Conservation (phyloP, 768 basidiomycete genomes). For the Phanerochaete carnosa region DNA sequence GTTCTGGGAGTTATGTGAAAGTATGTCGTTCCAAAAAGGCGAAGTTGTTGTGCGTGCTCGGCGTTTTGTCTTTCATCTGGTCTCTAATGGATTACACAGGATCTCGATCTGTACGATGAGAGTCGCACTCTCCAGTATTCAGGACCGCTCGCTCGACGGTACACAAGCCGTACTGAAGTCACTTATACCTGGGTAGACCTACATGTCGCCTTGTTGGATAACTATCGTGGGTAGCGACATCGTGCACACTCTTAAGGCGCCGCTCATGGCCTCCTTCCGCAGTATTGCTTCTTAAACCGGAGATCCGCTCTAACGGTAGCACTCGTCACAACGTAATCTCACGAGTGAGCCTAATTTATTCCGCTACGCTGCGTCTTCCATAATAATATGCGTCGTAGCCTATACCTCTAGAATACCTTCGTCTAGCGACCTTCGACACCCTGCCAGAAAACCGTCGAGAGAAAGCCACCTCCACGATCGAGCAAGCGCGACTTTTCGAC, state of each 20-base stretch:
- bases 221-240: slow-evolving; percentile 53
- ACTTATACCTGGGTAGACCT: slow-evolving; percentile 72
- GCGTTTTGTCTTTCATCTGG: neutral
- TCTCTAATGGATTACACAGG: slow-evolving; percentile 40
- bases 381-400: slow-evolving; percentile 45
- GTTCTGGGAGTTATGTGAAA: slow-evolving; percentile 79
- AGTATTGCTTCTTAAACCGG: slow-evolving; percentile 68
- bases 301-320: slow-evolving; percentile 45
- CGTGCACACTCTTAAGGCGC: neutral
- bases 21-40: slow-evolving; percentile 67
- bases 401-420: slow-evolving; percentile 76
- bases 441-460: slow-evolving; percentile 64
- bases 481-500: slow-evolving; percentile 44
- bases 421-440: slow-evolving; percentile 59
- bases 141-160: slow-evolving; percentile 58
- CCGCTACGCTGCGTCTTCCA: neutral
- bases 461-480: slow-evolving; percentile 30
- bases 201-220: slow-evolving; percentile 67
- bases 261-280: neutral
- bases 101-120: slow-evolving; percentile 78
- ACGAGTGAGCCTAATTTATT: slow-evolving; percentile 45
- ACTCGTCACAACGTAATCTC: slow-evolving; percentile 56
- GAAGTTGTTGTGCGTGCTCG: slow-evolving; percentile 70
- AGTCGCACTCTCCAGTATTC: slow-evolving; percentile 69
- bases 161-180: slow-evolving; percentile 49